These are phyloP conservation scores for Oxytropis ochrocephala DNA, from an alignment of 306 rosid species.

Conservation along the genomic window DNA sequence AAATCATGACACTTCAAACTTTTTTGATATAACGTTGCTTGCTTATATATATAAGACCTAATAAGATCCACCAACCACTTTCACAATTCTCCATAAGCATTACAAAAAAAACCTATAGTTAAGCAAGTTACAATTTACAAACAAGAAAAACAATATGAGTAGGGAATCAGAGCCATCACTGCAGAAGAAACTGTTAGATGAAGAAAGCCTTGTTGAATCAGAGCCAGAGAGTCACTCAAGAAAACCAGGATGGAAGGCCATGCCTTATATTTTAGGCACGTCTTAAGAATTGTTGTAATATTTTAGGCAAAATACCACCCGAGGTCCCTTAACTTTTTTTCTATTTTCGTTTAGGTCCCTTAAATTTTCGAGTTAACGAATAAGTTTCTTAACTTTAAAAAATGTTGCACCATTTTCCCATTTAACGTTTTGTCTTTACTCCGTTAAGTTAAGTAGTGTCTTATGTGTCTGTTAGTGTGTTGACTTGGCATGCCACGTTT, in stretches of 20 bases:
- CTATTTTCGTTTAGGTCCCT: no score
- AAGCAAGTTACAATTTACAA: neutral
- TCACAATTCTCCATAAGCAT: neutral
- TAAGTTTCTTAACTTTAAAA: no score
- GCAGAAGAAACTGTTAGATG: slow-evolving; percentile 16
- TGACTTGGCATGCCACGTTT: no score
- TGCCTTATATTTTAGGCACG: slow-evolving; percentile 32
- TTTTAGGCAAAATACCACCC: no score
- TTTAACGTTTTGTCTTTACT: no score
- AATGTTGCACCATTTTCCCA: no score
- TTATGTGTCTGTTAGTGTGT: no score
- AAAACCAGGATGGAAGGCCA: slow-evolving; percentile 39
- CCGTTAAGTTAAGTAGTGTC: no score
- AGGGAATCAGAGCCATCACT: neutral
- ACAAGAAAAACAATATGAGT: neutral
- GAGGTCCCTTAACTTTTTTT: no score
- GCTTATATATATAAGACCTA: neutral
- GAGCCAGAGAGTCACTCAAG: neutral
- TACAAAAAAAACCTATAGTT: neutral
- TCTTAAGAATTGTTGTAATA: neutral
- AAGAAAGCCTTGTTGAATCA: slow-evolving; percentile 7
- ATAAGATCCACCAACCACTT: no score
- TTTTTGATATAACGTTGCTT: neutral
- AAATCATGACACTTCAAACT: no score
- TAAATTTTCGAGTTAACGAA: no score